phyloP scores from a whole-genome alignment of 345 rosid species.

The Melastoma malabathricum region DNA sequence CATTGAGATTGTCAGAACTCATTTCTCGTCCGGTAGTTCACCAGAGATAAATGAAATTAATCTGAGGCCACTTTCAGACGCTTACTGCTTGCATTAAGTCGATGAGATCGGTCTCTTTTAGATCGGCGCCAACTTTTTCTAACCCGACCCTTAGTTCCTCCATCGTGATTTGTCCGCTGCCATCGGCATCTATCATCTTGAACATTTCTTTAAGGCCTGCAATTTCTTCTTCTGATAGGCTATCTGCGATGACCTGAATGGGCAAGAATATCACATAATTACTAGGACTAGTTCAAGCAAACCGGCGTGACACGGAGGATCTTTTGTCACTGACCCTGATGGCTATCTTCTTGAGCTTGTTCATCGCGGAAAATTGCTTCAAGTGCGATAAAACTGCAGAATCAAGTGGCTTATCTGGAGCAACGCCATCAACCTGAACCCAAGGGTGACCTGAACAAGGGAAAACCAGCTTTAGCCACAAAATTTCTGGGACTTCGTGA shows the following conservation, averaged over 20 bases:
- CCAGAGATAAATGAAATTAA: no score
- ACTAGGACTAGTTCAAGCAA: no score
- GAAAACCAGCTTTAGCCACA: background rate
- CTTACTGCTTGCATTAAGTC: constrained; percentile 74
- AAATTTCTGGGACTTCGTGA: no score
- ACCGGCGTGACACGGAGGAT: background rate
- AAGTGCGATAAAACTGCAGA: constrained; percentile 67
- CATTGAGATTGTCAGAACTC: background rate
- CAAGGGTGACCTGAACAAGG: constrained; percentile 69
- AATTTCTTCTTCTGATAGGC: constrained; percentile 71
- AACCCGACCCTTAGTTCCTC: constrained; percentile 73
- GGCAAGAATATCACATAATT: no score
- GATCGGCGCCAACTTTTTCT: constrained; percentile 62
- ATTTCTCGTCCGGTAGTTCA: no score
- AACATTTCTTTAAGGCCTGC: constrained; percentile 84
- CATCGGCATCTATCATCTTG: constrained; percentile 81
- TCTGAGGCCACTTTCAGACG: background rate
- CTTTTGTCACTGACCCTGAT: constrained; percentile 36
- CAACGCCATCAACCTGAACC: constrained; percentile 69
- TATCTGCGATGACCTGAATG: constrained; percentile 68
- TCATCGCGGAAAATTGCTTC: constrained; percentile 87
- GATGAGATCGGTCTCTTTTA: constrained; percentile 54
- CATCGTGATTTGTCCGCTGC: constrained; percentile 70
- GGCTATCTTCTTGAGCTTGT: constrained; percentile 86
- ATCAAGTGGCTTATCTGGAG: constrained; percentile 82